Evolutionary conservation across 441 rosid genomes (phyloP).

Genomic region (Brassica balearica): DNA sequence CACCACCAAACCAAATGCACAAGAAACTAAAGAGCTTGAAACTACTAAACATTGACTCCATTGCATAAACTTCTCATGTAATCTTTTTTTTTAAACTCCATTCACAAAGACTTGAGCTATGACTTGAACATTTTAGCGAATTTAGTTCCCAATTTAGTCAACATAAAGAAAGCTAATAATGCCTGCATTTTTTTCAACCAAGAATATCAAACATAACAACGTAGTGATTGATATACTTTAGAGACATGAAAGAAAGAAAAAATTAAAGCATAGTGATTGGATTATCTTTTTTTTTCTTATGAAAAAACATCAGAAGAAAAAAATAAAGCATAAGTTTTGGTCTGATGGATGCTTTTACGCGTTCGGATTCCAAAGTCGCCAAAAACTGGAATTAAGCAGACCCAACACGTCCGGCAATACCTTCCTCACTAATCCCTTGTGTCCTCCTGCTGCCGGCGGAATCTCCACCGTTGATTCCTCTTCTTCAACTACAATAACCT

Average conservation of each 20-base stretch:
- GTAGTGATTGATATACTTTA: not conserved
- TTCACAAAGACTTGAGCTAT: constrained; percentile 13
- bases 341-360: constrained; percentile 51
- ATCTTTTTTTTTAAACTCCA: not conserved
- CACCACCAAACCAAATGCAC: constrained; percentile 35
- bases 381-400: constrained; percentile 76
- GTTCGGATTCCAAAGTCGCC: constrained; percentile 91
- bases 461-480: constrained; percentile 28
- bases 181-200: constrained; percentile 18
- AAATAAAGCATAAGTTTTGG: constrained; percentile 5
- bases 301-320: not conserved
- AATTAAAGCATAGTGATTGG: constrained; percentile 6
- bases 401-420: constrained; percentile 93
- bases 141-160: not conserved
- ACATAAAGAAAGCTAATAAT: not conserved
- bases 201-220: constrained; percentile 17
- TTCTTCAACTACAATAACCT: not conserved
- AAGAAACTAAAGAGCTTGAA: not conserved
- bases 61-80: not conserved
- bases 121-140: constrained; percentile 8
- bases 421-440: constrained; percentile 87
- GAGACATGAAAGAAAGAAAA: constrained; percentile 3
- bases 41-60: not conserved
- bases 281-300: constrained; percentile 8
- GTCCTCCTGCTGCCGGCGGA: constrained; percentile 41